A percentile compares a stretch with the other conserved stretches of the same genome.
These are phyloP conservation scores for Globisporangium viniferum DNA, from an alignment of 352 stramenopile species.

Conservation along the genomic window DNA sequence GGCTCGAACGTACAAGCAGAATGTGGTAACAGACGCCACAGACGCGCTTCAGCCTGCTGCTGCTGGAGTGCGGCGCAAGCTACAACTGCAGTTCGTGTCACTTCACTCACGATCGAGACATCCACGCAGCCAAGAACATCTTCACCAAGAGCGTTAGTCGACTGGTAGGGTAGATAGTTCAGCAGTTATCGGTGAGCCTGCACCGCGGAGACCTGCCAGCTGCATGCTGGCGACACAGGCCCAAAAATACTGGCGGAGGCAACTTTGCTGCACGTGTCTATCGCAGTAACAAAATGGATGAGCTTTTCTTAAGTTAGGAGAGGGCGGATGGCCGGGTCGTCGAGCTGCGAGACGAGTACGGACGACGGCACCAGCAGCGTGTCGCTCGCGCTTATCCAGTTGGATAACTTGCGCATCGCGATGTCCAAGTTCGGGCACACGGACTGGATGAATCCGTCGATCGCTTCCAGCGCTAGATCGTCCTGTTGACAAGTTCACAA, in stretches of 20 bases:
- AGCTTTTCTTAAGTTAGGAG: slow-evolving; percentile 12
- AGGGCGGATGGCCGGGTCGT: slow-evolving; percentile 7
- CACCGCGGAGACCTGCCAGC: no score
- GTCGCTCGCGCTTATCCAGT: slow-evolving; percentile 48
- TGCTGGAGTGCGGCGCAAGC: no score
- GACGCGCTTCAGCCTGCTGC: no score
- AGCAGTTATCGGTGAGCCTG: no score
- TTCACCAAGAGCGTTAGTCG: no score
- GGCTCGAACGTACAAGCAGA: no score
- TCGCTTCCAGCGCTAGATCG: slow-evolving; percentile 62
- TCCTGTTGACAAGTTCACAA: slow-evolving; percentile 31
- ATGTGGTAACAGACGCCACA: no score
- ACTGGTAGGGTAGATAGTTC: no score
- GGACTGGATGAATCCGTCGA: slow-evolving; percentile 85
- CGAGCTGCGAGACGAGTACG: slow-evolving; percentile 19
- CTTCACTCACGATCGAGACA: no score
- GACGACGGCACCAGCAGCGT: slow-evolving; percentile 13
- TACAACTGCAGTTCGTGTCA: no score
- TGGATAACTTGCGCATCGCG: slow-evolving; percentile 73
- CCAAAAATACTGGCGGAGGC: not conserved
- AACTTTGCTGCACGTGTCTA: not conserved
- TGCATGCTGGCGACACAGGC: no score
- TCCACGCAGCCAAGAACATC: no score
- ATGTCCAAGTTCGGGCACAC: slow-evolving; percentile 85
- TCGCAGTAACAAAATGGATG: not conserved